Conservation (phyloP, 2,329 filamentous ascomycete genomes). For the Phaeosphaeriaceae sp. region DNA sequence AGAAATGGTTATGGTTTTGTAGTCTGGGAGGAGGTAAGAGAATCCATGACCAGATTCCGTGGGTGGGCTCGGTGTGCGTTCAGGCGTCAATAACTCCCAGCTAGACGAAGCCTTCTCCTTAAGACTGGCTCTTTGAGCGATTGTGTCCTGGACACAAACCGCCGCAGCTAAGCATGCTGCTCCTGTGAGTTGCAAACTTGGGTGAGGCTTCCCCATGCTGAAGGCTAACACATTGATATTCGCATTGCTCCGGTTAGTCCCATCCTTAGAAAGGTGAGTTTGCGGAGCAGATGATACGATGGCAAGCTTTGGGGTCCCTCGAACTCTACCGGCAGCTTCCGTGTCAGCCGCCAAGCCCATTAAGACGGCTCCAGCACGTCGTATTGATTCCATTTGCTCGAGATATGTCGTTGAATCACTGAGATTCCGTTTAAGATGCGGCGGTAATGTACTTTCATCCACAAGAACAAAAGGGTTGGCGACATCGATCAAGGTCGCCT, state of each 20-base stretch:
- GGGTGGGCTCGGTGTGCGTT: conserved; percentile 18
- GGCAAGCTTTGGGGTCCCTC: conserved; percentile 66
- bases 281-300: conserved; percentile 51
- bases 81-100: conserved; percentile 9
- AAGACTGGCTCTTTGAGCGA: conserved; percentile 24
- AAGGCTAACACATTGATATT: conserved; percentile 33
- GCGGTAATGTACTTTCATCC: conserved; percentile 58
- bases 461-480: conserved; percentile 70
- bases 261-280: neutral
- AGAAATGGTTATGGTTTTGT: conserved; percentile 16
- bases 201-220: conserved; percentile 42
- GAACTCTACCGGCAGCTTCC: conserved; percentile 48
- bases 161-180: conserved; percentile 40
- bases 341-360: conserved; percentile 63
- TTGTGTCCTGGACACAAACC: conserved; percentile 35
- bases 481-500: conserved; percentile 65
- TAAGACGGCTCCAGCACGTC: conserved; percentile 59
- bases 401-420: conserved; percentile 54
- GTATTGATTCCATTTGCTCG: conserved; percentile 61
- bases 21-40: conserved; percentile 6
- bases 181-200: conserved; percentile 42
- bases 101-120: neutral
- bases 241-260: conserved; percentile 5
- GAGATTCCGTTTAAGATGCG: conserved; percentile 52
- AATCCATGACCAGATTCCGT: conserved; percentile 6